A percentile compares a stretch with the other conserved stretches of the same genome.
phyloP scores from a whole-genome alignment of 2,329 filamentous ascomycete species.

The Cytospora leucostoma region DNA sequence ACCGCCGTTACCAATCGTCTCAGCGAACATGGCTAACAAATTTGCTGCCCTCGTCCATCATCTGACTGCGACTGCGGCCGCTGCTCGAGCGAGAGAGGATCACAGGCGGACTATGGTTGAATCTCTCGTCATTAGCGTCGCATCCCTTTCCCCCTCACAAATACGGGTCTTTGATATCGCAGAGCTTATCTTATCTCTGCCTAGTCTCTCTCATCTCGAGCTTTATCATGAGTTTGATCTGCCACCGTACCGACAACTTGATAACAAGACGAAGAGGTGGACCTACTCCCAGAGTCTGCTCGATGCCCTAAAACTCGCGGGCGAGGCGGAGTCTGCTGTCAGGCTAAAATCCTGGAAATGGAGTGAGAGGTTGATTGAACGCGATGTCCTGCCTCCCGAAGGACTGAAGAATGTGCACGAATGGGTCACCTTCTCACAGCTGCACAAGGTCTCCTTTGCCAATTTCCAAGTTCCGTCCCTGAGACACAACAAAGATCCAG shows the following conservation, averaged over 20 bases:
- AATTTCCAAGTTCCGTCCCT: slow-evolving; percentile 62
- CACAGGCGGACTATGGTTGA: slow-evolving; percentile 62
- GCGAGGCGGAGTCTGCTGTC: slow-evolving; percentile 38
- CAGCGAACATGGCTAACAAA: slow-evolving; percentile 45
- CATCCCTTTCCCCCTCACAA: slow-evolving; percentile 55
- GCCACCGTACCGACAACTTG: slow-evolving; percentile 63
- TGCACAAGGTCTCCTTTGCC: slow-evolving; percentile 61
- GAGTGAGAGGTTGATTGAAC: slow-evolving; percentile 57
- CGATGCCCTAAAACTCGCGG: slow-evolving; percentile 56
- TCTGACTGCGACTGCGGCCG: slow-evolving; percentile 40
- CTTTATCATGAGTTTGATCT: slow-evolving; percentile 71
- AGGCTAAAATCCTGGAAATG: slow-evolving; percentile 60
- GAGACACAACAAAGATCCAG: slow-evolving; percentile 40
- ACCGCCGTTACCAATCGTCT: slow-evolving; percentile 51
- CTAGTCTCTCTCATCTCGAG: slow-evolving; percentile 68
- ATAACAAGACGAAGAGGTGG: slow-evolving; percentile 62
- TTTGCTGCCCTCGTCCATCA: slow-evolving; percentile 56
- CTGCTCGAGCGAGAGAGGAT: slow-evolving; percentile 63
- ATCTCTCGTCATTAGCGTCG: slow-evolving; percentile 69
- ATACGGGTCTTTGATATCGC: slow-evolving; percentile 48
- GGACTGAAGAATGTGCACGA: slow-evolving; percentile 55
- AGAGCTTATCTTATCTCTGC: slow-evolving; percentile 62
- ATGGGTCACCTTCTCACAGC: slow-evolving; percentile 54
- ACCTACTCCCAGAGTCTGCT: slow-evolving; percentile 69
- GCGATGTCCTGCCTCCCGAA: slow-evolving; percentile 48